These are phyloP conservation scores for Chamaecyparis obtusa DNA, from an alignment of 75 land plant species.

Conservation along the genomic window DNA sequence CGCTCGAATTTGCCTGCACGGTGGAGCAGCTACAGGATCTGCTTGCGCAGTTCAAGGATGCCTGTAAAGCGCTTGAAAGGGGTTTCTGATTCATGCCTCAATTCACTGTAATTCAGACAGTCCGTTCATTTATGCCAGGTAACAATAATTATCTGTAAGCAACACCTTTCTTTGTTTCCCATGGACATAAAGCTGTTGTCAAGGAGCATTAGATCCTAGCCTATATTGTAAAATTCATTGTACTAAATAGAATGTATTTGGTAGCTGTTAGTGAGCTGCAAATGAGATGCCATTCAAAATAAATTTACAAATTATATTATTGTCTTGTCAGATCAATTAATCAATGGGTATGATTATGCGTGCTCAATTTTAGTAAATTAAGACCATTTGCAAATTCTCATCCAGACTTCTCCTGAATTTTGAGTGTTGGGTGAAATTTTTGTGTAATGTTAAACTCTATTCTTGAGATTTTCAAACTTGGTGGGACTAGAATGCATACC, in stretches of 20 bases:
- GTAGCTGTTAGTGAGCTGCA: background rate
- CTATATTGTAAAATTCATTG: background rate
- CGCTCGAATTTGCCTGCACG: constrained; percentile 13
- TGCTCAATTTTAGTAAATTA: too few species aligned
- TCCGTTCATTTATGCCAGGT: background rate
- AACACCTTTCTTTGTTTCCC: background rate
- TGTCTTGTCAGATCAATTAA: background rate
- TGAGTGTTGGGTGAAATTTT: background rate
- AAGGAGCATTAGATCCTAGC: background rate
- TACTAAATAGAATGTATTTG: background rate
- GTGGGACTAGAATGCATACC: background rate
- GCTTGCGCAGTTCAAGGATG: constrained; percentile 24
- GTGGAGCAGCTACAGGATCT: constrained; percentile 36
- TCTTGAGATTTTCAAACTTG: background rate
- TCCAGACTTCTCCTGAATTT: background rate
- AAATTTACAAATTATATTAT: background rate
- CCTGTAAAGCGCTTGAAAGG: constrained; percentile 29
- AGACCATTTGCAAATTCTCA: background rate
- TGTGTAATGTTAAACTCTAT: background rate
- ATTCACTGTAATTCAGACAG: too few species aligned
- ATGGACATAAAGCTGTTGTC: background rate
- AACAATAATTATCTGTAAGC: background rate
- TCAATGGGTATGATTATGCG: background rate
- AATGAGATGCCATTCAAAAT: background rate
- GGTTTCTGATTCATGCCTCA: background rate